Conservation (phyloP, 2,329 filamentous ascomycete genomes). For the Penicillium psychrosexuale region DNA sequence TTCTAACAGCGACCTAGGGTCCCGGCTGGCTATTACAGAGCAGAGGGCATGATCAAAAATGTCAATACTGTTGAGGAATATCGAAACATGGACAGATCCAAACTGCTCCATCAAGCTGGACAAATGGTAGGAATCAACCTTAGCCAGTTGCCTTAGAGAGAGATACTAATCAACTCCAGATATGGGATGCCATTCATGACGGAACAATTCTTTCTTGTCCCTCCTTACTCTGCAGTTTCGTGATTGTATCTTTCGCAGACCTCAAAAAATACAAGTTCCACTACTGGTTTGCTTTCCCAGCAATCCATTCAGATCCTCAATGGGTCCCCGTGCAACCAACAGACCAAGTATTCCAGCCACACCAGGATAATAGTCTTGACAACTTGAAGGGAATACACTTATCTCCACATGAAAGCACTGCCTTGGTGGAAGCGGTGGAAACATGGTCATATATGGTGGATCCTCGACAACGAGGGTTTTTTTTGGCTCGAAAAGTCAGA, state of each 20-base stretch:
- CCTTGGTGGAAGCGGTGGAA: conserved; percentile 76
- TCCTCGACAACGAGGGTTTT: conserved; percentile 85
- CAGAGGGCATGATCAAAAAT: conserved; percentile 92
- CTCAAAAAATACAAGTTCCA: conserved; percentile 96
- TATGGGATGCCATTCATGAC: conserved; percentile 97
- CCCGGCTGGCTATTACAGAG: conserved; percentile 70
- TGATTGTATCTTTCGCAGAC: conserved; percentile 87
- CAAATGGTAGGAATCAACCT: conserved; percentile 60
- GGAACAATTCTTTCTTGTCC: conserved; percentile 94
- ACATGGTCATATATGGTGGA: conserved; percentile 85
- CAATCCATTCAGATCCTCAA: conserved; percentile 79
- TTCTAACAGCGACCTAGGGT: conserved; percentile 48
- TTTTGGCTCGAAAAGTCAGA: conserved; percentile 66
- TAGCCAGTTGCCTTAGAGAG: not conserved
- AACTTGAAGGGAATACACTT: conserved; percentile 44
- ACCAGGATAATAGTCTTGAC: conserved; percentile 3
- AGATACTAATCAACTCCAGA: conserved; percentile 44
- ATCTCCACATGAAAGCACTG: conserved; percentile 66
- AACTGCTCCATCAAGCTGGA: conserved; percentile 74
- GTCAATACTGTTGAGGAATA: conserved; percentile 96
- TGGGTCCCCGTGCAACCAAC: conserved; percentile 62
- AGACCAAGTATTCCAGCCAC: conserved; percentile 21
- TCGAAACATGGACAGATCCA: conserved; percentile 73
- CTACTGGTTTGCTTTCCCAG: conserved; percentile 98
- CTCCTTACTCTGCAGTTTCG: conserved; percentile 83